Conservation (phyloP, 768 basidiomycete genomes). For the Tulasnella sp. region DNA sequence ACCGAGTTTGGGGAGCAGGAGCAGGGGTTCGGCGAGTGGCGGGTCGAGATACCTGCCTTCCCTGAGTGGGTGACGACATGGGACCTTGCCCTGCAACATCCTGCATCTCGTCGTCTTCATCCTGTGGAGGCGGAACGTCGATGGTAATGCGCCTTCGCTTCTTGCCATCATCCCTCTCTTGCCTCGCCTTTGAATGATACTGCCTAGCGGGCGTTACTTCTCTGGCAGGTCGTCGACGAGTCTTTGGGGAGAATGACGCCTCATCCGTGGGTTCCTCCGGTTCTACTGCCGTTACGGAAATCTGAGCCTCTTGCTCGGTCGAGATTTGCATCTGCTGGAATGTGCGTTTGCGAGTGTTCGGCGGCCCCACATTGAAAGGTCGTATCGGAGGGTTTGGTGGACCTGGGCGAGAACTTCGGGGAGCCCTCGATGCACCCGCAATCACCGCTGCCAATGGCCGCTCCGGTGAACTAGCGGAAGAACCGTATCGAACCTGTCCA, state of each 20-base stretch:
- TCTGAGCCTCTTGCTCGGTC: background rate
- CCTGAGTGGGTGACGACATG: background rate
- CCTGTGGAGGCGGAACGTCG: background rate
- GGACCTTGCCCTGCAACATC: background rate
- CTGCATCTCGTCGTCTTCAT: conserved; percentile 11
- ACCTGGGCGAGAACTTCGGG: no score
- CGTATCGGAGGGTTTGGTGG: no score
- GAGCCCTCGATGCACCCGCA: background rate
- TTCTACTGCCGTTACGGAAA: background rate
- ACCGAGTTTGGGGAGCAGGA: background rate
- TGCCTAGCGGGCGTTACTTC: background rate
- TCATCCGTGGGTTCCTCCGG: background rate
- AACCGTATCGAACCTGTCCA: no score
- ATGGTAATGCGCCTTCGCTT: background rate
- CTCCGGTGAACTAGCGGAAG: background rate
- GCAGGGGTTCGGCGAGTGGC: background rate
- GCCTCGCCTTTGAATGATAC: conserved; percentile 8
- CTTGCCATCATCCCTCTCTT: background rate
- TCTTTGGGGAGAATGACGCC: background rate
- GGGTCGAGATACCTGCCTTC: background rate
- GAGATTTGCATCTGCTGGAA: background rate
- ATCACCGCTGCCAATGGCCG: background rate
- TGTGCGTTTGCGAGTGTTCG: background rate
- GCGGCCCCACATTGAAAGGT: background rate
- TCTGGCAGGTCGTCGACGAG: background rate